phyloP scores from a whole-genome alignment of 352 stramenopile species.

The Phytophthora ohioensis region DNA sequence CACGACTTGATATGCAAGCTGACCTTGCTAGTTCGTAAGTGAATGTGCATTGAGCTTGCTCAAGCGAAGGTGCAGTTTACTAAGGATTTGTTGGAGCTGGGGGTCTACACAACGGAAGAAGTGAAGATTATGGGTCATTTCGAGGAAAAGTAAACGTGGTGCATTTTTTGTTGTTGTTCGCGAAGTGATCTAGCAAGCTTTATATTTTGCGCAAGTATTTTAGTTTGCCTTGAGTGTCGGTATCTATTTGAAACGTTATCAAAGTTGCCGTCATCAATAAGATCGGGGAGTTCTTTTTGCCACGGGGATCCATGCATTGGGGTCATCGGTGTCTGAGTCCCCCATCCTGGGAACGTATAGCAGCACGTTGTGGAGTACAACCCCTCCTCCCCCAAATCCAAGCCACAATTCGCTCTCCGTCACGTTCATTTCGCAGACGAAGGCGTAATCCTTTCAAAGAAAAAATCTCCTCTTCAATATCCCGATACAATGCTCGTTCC shows the following conservation, averaged over 20 bases:
- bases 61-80: constrained; percentile 11
- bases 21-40: constrained; percentile 1
- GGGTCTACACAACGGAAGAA: constrained; percentile 6
- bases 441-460: constrained; percentile 14
- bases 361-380: constrained; percentile 11
- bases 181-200: constrained; percentile 8
- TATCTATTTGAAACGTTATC: constrained; percentile 2
- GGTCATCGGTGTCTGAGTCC: constrained; percentile 2
- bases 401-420: constrained; percentile 10
- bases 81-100: constrained; percentile 6
- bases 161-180: neutral
- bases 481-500: constrained; percentile 13
- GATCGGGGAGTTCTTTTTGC: constrained; percentile 5
- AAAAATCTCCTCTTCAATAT: constrained; percentile 17
- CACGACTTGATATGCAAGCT: constrained; percentile 14
- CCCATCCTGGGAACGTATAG: neutral
- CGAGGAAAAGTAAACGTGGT: neutral
- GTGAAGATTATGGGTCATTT: constrained; percentile 11
- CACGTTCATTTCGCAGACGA: constrained; percentile 7
- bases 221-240: constrained; percentile 9
- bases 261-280: constrained; percentile 12
- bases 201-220: constrained; percentile 17
- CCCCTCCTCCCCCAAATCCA: constrained; percentile 9
- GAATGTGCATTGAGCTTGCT: constrained; percentile 11
- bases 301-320: constrained; percentile 9